These are phyloP conservation scores for Gossypium lobatum DNA, from an alignment of 441 rosid genomes.

Conservation along the genomic window DNA sequence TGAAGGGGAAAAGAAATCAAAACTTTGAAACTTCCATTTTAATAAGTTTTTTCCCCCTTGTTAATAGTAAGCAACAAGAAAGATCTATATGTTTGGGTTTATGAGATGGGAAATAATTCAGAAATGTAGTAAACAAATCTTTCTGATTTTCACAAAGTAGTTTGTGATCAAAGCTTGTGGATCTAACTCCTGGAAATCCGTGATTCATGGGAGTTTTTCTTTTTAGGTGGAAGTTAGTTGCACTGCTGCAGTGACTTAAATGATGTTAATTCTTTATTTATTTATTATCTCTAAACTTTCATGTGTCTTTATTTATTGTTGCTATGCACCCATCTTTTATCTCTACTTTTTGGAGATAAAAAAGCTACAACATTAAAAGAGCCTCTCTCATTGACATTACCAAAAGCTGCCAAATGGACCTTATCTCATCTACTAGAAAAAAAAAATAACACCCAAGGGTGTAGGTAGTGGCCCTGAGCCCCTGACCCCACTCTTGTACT, in stretches of 20 bases:
- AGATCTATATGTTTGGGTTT: neutral
- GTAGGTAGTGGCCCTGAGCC: neutral
- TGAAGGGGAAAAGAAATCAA: neutral
- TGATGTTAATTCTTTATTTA: conserved; percentile 14
- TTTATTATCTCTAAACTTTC: conserved; percentile 18
- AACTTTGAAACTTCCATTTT: conserved; percentile 1
- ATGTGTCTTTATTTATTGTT: conserved; percentile 27
- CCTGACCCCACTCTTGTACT: neutral
- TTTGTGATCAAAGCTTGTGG: conserved; percentile 23
- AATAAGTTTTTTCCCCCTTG: neutral
- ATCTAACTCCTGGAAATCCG: conserved; percentile 29
- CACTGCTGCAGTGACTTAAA: conserved; percentile 22
- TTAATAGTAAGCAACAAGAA: conserved; percentile 3
- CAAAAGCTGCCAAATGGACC: conserved; percentile 24
- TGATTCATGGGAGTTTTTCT: conserved; percentile 42
- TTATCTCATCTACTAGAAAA: conserved; percentile 13
- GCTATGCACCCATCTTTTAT: conserved; percentile 19
- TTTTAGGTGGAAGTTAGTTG: conserved; percentile 33
- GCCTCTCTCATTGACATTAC: neutral
- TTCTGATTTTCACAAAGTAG: conserved; percentile 10
- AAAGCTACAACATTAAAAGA: conserved; percentile 8
- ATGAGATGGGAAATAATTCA: neutral
- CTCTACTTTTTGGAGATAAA: conserved; percentile 16
- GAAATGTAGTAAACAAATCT: neutral
- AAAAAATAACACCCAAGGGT: neutral